These are phyloP conservation scores for Diaporthe batatas DNA, from an alignment of 2,329 filamentous ascomycete species.

Conservation along the genomic window DNA sequence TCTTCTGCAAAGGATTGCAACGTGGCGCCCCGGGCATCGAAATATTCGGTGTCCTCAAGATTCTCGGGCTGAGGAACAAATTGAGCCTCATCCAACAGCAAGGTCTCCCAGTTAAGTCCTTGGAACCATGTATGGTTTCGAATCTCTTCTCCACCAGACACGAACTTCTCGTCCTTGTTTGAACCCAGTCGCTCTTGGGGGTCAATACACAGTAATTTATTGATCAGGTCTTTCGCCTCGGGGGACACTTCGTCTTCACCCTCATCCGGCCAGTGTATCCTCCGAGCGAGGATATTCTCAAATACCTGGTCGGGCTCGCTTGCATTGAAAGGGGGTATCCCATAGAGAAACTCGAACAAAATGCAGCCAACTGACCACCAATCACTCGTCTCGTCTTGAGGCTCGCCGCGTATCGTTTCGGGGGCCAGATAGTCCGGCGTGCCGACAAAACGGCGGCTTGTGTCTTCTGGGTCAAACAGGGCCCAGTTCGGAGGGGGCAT, in stretches of 20 bases:
- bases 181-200: conserved; percentile 86
- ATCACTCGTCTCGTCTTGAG: conserved; percentile 98
- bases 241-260: conserved; percentile 83
- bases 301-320: conserved; percentile 93
- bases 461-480: conserved; percentile 95
- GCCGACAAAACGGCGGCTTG: conserved; percentile 91
- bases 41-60: conserved; percentile 98
- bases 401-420: conserved; percentile 94
- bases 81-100: conserved; percentile 95
- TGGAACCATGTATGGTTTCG: conserved; percentile 90
- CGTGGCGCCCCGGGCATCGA: conserved; percentile 91
- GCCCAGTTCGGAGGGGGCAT: conserved; percentile 94
- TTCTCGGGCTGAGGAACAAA: conserved; percentile 95
- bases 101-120: conserved; percentile 87
- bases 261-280: conserved; percentile 92
- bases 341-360: conserved; percentile 94
- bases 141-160: conserved; percentile 91
- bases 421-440: conserved; percentile 97
- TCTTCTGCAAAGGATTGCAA: conserved; percentile 94
- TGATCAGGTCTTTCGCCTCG: conserved; percentile 95
- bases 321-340: conserved; percentile 93
- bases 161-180: conserved; percentile 85
- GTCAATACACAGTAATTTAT: conserved; percentile 88
- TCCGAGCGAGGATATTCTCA: conserved; percentile 91
- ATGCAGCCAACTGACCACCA: conserved; percentile 99